These are phyloP conservation scores for Coniferiporia weirii DNA, from an alignment of 1,284 basidiomycete genomes.

Conservation along the genomic window DNA sequence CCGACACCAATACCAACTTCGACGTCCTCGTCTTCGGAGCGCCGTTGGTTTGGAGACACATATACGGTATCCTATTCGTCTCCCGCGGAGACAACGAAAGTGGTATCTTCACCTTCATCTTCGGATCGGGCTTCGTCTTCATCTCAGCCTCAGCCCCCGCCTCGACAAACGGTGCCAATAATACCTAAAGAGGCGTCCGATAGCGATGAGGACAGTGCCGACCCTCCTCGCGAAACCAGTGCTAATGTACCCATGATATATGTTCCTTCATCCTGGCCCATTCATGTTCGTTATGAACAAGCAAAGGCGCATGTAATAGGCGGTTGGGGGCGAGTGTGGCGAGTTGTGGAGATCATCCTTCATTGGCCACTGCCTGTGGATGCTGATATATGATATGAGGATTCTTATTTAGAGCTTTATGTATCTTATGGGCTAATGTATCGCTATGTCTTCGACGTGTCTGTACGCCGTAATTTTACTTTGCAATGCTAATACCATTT, in stretches of 20 bases:
- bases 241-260: slow-evolving; percentile 3
- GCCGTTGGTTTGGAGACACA: slow-evolving; percentile 12
- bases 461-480: not conserved
- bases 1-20: not conserved
- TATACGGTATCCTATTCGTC: slow-evolving; percentile 9
- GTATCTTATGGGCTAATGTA: not conserved
- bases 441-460: not conserved
- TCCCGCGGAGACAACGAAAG: slow-evolving; percentile 1
- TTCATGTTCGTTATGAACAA: slow-evolving; percentile 7
- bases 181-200: not conserved
- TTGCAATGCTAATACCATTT: not conserved
- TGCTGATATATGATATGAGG: slow-evolving; percentile 2
- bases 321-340: slow-evolving; percentile 12
- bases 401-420: not conserved
- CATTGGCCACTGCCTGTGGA: slow-evolving; percentile 17
- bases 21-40: slow-evolving; percentile 1
- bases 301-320: slow-evolving; percentile 5
- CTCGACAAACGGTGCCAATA: not conserved
- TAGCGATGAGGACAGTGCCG: not conserved
- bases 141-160: not conserved
- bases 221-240: not conserved
- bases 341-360: slow-evolving; percentile 13
- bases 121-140: not conserved
- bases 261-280: slow-evolving; percentile 7
- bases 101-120: not conserved